Conservation (phyloP, 2,329 filamentous ascomycete genomes). For the Tolypocladium sp. region DNA sequence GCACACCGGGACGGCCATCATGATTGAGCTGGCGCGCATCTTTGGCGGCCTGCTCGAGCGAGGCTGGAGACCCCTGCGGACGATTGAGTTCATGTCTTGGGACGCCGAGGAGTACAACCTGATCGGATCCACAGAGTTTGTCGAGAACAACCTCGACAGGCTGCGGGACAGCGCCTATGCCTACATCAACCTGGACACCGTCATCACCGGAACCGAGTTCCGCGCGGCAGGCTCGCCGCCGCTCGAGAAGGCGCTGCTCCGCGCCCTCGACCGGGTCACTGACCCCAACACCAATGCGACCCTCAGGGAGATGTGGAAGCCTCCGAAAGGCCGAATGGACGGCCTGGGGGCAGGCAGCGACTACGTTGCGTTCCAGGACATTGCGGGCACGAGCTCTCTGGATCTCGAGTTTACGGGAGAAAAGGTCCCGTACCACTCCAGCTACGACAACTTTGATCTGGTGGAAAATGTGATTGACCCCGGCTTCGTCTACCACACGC, state of each 20-base stretch:
- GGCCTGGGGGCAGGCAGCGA: slow-evolving; percentile 70
- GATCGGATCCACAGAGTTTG: slow-evolving; percentile 88
- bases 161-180: slow-evolving; percentile 69
- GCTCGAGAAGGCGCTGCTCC: slow-evolving; percentile 62
- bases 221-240: slow-evolving; percentile 73
- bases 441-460: slow-evolving; percentile 85
- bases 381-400: slow-evolving; percentile 79
- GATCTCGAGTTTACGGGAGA: slow-evolving; percentile 71
- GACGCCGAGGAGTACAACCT: slow-evolving; percentile 90
- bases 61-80: slow-evolving; percentile 88
- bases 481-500: slow-evolving; percentile 68
- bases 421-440: slow-evolving; percentile 65
- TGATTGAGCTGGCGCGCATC: slow-evolving; percentile 80
- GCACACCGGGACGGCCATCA: slow-evolving; percentile 79
- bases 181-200: slow-evolving; percentile 86
- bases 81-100: slow-evolving; percentile 96
- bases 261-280: slow-evolving; percentile 62
- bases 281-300: slow-evolving; percentile 67
- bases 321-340: slow-evolving; percentile 49
- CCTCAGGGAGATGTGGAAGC: slow-evolving; percentile 69
- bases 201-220: slow-evolving; percentile 67
- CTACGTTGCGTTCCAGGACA: slow-evolving; percentile 83
- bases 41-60: slow-evolving; percentile 68
- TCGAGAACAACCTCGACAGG: slow-evolving; percentile 70
- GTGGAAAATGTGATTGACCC: slow-evolving; percentile 75